Base-by-base conservation (phyloP, 306 rosid species). In the Sicyos baderoa region DNA sequence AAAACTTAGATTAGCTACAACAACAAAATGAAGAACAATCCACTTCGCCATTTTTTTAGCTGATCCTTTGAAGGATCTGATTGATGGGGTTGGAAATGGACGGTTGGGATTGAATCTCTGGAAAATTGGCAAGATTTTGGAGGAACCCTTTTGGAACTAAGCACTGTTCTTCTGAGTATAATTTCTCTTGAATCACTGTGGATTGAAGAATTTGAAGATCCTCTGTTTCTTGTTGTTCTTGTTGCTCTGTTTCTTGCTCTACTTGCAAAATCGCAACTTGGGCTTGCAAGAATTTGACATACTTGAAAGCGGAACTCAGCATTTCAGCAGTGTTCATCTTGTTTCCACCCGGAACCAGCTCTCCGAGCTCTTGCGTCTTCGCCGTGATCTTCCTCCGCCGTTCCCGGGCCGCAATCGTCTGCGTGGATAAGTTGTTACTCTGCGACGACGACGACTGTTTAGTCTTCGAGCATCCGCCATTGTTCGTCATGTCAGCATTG, bases 241-340 rank as follows among this genome's bases (percentile, higher is more conserved):
- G 32, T 18, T 49, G 45, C 25, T 23, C 74, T 32, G 37, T 71
- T 71, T 71, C 50, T 53, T 45, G 71, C 72, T 83, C 80, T 48
- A 76, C 62, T 70, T 92, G 72, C 57, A 93, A 91, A 78, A 93
- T 49, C 0, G 52, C 63, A 19, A 85, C 77, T 82, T 93, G 98
- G 2, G 87, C 82, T 79, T 88, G 88, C 83, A 93, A 79, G 83
- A 45, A 89, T 77, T 86, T 83, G 10, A 93, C 88, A 68, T 89
- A 93, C 35, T 81, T 93, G 35, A 73, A 75, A 64, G 96, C 96
- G 62, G 96, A 77, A 44, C 76, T 78, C 18, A 93, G 58, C 98
- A 93, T 93, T 73, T 89, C 95, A 45, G 97, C 98, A 15, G 98
- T 86, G 76, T 88, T 93, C 97, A 93, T 84, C 79, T 85, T 89